Evolutionary conservation across 768 basidiomycete species (phyloP), one percentile per base, ranked within the genome.

Genomic region (Termitomyces eurrhizus): DNA sequence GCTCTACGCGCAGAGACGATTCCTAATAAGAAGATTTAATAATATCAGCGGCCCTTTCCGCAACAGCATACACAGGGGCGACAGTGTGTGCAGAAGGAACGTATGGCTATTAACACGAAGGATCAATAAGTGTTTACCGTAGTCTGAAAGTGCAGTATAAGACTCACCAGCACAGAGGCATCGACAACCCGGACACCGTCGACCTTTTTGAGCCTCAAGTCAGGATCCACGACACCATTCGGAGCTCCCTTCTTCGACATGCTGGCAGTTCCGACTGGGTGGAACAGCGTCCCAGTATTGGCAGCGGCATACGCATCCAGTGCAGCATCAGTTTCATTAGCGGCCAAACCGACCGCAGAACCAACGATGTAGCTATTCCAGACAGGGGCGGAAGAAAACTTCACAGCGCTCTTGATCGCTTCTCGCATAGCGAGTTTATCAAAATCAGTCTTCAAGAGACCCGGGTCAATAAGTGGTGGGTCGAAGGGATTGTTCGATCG

Each of bases 391-490:
- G 49, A 44, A 5, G 66, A 24, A 54, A 73, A 68, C 18, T 44
- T 55, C 26, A 57, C 36, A 7, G 56, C 65, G 24, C 58, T 57
- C 52, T 67, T 65, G 55, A 71, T 60, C 8, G 62, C 71, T 32
- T 69, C 55, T 4, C 56, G 58, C 62, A 72, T 70, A 16, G 58
- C 62, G 16, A 59, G 57, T 21, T 65, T 58, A 52, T 71, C 72
- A 55, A 65, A 64, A 12, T 37, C 55, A 14, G 58, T 55, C 35
- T 52, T 64, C 21, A 77, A 72, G 69, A 80, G 77, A 58, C 75
- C 76, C 1, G 80, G 78, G 66, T 84, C 76, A 68, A 84, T 80
- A 14, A 70, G 52, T 1, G 81, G 81, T 36, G 69, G 48, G 37
- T 70, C 73, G 69, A 82, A 82, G n/a, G 79, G 72, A 63, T 75